A percentile compares a stretch with the other conserved stretches of the same genome.
Conservation (phyloP, 108 stramenopile species). For the Aurantiochytrium sp. region DNA sequence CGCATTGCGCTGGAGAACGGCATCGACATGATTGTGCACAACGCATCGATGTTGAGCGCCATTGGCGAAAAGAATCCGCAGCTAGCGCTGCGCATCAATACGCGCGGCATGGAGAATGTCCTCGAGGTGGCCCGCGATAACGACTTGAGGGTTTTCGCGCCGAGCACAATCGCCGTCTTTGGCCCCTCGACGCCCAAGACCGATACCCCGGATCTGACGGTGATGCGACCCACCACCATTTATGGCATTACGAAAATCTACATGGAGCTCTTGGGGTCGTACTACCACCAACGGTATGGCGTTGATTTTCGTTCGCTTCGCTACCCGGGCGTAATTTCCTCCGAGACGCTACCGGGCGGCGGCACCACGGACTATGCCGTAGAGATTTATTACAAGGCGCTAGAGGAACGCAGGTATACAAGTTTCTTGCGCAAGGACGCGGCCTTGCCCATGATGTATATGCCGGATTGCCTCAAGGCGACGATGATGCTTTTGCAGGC, state of each 20-base stretch:
- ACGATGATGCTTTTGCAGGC: constrained; percentile 23
- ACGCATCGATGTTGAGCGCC: constrained; percentile 31
- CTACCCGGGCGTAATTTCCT: constrained; percentile 32
- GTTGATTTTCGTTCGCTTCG: constrained; percentile 32
- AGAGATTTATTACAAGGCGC: constrained; percentile 28
- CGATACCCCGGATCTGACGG: constrained; percentile 14
- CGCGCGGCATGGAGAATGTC: constrained; percentile 26
- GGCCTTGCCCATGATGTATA: constrained; percentile 39
- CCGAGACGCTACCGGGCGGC: constrained; percentile 15
- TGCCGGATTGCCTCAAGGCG: constrained; percentile 29
- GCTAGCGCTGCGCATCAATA: constrained; percentile 29
- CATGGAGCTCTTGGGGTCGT: constrained; percentile 31
- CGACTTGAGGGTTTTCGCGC: constrained; percentile 24
- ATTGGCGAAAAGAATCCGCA: constrained; percentile 32
- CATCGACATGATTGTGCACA: constrained; percentile 28
- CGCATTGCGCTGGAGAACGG: constrained; percentile 21
- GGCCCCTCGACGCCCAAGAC: constrained; percentile 24
- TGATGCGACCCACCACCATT: constrained; percentile 37
- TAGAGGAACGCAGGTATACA: constrained; percentile 8
- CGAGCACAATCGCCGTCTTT: constrained; percentile 33
- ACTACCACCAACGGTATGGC: constrained; percentile 27
- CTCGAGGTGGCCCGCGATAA: constrained; percentile 20
- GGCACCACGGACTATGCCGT: constrained; percentile 37
- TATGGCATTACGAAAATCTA: constrained; percentile 38
- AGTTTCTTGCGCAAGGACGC: constrained; percentile 17